Conservation (phyloP, 768 basidiomycete species). For the Lentinula lateritia region DNA sequence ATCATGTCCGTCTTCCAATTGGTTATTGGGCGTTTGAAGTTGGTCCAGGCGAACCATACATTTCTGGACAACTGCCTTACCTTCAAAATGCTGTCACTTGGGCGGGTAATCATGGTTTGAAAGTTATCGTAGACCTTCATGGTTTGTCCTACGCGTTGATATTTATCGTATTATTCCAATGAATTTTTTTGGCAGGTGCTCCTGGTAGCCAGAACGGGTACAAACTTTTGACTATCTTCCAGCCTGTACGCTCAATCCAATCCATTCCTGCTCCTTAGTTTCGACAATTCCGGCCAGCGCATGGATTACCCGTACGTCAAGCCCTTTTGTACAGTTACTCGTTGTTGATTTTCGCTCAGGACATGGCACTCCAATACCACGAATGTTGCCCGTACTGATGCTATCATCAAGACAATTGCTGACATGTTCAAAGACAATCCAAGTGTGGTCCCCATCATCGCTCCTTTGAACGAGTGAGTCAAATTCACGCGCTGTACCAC, state of each 20-base stretch:
- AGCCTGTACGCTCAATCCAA: background rate
- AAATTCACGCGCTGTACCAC: too few relatives aligned
- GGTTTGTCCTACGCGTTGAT: constrained; percentile 21
- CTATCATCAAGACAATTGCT: constrained; percentile 58
- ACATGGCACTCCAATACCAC: constrained; percentile 63
- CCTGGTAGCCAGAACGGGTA: constrained; percentile 85
- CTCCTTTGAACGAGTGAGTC: constrained; percentile 72
- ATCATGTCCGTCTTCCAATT: constrained; percentile 71
- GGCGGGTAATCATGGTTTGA: constrained; percentile 67
- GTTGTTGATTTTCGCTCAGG: background rate
- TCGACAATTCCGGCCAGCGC: constrained; percentile 76
- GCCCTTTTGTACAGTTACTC: background rate
- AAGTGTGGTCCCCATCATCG: constrained; percentile 57
- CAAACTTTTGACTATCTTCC: constrained; percentile 13
- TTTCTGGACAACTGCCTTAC: constrained; percentile 72
- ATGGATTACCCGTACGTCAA: constrained; percentile 44
- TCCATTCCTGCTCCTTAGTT: constrained; percentile 26
- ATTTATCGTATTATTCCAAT: constrained; percentile 25
- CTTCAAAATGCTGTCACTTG: constrained; percentile 63
- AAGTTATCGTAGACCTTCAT: constrained; percentile 78
- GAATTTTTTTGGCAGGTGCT: constrained; percentile 36
- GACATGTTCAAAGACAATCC: constrained; percentile 35
- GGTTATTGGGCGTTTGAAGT: constrained; percentile 92
- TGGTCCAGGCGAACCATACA: constrained; percentile 69
- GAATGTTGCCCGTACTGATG: constrained; percentile 63